Percentiles rank a stretch among this genome's conserved stretches.
Evolutionary conservation across 768 basidiomycete species (phyloP).

Genomic region (Porphyrellus cyaneotinctus): DNA sequence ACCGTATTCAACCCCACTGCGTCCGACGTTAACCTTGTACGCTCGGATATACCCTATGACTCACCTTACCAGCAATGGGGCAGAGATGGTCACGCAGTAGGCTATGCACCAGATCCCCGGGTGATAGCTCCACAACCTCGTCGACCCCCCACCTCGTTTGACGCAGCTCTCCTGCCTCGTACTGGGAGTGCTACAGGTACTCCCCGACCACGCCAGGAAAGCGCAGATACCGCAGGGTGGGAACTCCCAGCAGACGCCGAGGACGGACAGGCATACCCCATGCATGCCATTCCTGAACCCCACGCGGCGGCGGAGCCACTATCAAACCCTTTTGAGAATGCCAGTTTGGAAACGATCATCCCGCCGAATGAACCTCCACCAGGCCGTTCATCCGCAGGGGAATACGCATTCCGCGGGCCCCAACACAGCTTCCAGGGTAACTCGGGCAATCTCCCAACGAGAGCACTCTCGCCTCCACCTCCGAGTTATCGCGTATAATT

Average conservation of each 20-base stretch:
- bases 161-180: constrained; percentile 13
- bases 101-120: constrained; percentile 41
- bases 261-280: constrained; percentile 23
- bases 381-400: constrained; percentile 6
- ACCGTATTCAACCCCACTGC: constrained; percentile 34
- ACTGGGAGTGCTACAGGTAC: constrained; percentile 11
- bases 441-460: constrained; percentile 1
- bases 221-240: constrained; percentile 30
- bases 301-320: constrained; percentile 7
- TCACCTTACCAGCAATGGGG: constrained; percentile 49
- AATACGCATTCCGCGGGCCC: constrained; percentile 25
- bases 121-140: constrained; percentile 53
- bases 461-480: constrained; percentile 16
- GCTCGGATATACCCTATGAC: constrained; percentile 32
- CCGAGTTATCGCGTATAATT: constrained; percentile 13
- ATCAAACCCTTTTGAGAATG: constrained; percentile 25
- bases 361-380: constrained; percentile 12
- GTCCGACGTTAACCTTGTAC: constrained; percentile 42
- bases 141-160: constrained; percentile 16
- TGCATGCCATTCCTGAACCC: constrained; percentile 19
- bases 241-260: constrained; percentile 26
- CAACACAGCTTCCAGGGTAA: constrained; percentile 22
- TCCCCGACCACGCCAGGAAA: constrained; percentile 23
- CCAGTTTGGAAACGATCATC: constrained; percentile 17
- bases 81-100: constrained; percentile 44